phyloP scores from a whole-genome alignment of 2,329 filamentous ascomycete genomes.

The Emericellopsis cladophorae region DNA sequence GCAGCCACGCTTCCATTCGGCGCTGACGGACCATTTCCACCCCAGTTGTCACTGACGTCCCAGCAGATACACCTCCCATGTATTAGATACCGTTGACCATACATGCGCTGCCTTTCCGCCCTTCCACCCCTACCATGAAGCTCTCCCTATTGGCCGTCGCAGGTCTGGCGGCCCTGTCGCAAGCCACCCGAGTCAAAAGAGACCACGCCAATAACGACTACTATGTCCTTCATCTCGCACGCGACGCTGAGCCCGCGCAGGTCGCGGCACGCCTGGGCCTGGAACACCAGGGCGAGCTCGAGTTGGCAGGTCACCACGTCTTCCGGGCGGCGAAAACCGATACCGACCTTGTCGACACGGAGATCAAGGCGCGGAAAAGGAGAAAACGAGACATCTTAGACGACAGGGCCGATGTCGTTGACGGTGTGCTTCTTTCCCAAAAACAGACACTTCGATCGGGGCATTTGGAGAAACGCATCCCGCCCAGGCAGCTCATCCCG shows the following conservation, averaged over 20 bases:
- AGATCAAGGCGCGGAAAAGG: slow-evolving; percentile 40
- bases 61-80: not conserved
- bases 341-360: slow-evolving; percentile 44
- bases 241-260: slow-evolving; percentile 49
- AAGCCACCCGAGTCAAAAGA: slow-evolving; percentile 32
- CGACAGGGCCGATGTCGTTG: slow-evolving; percentile 43
- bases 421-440: slow-evolving; percentile 63
- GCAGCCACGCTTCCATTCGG: too few species aligned
- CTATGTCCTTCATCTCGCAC: slow-evolving; percentile 77
- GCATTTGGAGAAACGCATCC: slow-evolving; percentile 39
- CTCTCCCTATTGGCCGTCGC: slow-evolving; percentile 38
- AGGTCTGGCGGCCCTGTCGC: slow-evolving; percentile 34
- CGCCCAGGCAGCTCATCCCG: slow-evolving; percentile 15
- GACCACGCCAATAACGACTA: slow-evolving; percentile 79
- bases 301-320: slow-evolving; percentile 70
- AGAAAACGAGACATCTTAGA: slow-evolving; percentile 45
- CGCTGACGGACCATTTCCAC: too few species aligned
- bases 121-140: slow-evolving; percentile 28
- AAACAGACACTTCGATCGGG: slow-evolving; percentile 47
- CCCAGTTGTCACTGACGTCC: too few species aligned
- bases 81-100: not conserved
- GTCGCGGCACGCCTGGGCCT: slow-evolving; percentile 65
- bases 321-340: slow-evolving; percentile 61
- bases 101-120: slow-evolving; percentile 1
- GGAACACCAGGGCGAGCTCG: slow-evolving; percentile 64